Evolutionary conservation across 1,284 basidiomycete genomes (phyloP), one percentile per base, ranked within the genome.

Genomic region (Leccinum huronense): DNA sequence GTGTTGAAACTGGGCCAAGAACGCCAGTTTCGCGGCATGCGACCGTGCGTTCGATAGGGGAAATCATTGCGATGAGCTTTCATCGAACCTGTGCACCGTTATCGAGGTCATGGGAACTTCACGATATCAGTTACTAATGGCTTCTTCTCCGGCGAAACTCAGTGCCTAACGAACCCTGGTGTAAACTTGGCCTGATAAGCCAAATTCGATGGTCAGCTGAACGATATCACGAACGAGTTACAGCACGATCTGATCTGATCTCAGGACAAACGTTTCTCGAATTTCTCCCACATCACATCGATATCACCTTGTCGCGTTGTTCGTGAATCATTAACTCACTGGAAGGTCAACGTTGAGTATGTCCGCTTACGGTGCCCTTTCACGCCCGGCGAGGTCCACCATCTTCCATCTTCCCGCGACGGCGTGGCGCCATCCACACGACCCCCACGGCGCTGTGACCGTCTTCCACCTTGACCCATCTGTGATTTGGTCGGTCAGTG

Each of bases 391-490:
- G 8, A 62, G 57, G 30, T 54, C 66, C 30, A 74, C 69, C 4
- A 59, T 68, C n/a, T 73, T 83, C 5, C 76, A 69, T 23, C 75
- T 84, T 5, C 76, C 79, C 13, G 57, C 74, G 19, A 79, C 78
- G n/a, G 61, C 72, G 40, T 79, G 69, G 77, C 67, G 53, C 38
- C 51, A 71, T 70, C 65, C 70, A 48, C 31, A 68, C 38, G 62
- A 73, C 11, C 65, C 72, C 11, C 64, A 72, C 27, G 69, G 57
- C 42, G 54, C 60, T 34, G 78, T 77, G 69, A 68, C 87, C 10
- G 80, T 91, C 14, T 84, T 93, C 74, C 91, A 93, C 67, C 76
- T 93, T 82, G 11, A 80, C 84, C 10, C 79, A 5, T 77, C 80
- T 9, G 84, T 87, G 1, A 75, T 80, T 4, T 51, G 6, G 23